Evolutionary conservation across 805 yeast genomes (phyloP), one percentile per base, ranked within the genome.

Genomic region (Diddensiella santjacobensis): DNA sequence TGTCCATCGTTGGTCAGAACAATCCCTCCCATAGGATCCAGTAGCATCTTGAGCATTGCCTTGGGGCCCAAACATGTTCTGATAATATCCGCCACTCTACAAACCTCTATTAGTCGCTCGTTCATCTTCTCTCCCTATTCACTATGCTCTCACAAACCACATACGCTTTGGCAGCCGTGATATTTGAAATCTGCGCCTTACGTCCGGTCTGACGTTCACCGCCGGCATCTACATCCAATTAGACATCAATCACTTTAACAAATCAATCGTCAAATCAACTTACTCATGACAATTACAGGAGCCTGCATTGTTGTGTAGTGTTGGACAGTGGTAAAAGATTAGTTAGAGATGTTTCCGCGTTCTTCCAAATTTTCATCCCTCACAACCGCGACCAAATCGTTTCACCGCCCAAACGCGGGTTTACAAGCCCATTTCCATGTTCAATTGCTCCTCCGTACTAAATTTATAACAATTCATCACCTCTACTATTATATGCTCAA

Each of bases 31-130:
- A 85, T 84, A 49, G 99, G 99, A 65, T 93, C 99, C 55, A 93
- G 74, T 47, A 93, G 75, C 98, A 93, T 91, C 72, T 93, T 93
- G 53, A 93, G 79, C 99, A 93, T 93, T 30, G 99, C 99, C 68
- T 91, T 91, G 46, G 99, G 99, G 17, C 99, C 99, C 52, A 93
- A 75, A 77, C 99, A 93, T 22, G 99, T 93, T 68, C 99, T 80
- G 60, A 93, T 88, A 63, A 93, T 91, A 68, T 93, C 99, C 0
- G 97, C 95, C 37, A 91, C 98, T 1, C 67, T 62, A 26, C 11
- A 26, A 8, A 26, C 31, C 31, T 8, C 31, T 13, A 13, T 26
- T 26, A 41, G 5, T 31, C 22, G n/a, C n/a, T n/a, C n/a, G n/a
- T n/a, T 22, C 22, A 33, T 35, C 18, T 8, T 31, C 22, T n/a